Percentiles rank a stretch among this genome's conserved stretches.
Conservation (phyloP, 2,329 filamentous ascomycete species). For the Fulvia fulva region DNA sequence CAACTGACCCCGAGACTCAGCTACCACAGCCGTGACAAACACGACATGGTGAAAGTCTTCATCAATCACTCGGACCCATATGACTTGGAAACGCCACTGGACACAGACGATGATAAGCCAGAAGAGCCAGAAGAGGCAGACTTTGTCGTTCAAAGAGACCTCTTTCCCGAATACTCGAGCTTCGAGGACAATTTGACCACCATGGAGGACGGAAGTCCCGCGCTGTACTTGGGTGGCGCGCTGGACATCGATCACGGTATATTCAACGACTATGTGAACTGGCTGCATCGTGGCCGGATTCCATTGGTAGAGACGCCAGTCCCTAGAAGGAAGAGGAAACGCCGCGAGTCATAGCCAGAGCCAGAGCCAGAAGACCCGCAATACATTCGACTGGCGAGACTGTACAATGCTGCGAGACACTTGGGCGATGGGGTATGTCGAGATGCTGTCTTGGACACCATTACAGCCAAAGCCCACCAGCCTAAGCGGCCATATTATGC, state of each 20-base stretch:
- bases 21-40: background rate
- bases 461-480: background rate
- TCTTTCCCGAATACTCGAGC: too few relatives aligned
- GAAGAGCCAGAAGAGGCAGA: too few relatives aligned
- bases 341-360: background rate
- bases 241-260: background rate
- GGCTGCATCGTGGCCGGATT: background rate
- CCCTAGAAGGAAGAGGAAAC: background rate
- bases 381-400: background rate
- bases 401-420: background rate
- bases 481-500: background rate
- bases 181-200: background rate
- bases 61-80: too few relatives aligned
- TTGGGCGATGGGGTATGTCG: background rate
- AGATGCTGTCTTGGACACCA: background rate
- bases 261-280: background rate
- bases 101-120: too few relatives aligned
- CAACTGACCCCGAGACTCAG: background rate
- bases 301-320: background rate
- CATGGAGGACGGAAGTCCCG: background rate
- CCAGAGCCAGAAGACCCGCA: background rate
- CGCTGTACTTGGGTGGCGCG: background rate
- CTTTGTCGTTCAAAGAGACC: too few relatives aligned
- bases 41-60: background rate
- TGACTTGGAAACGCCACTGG: too few relatives aligned